Evolutionary conservation across 1,284 basidiomycete species (phyloP), one percentile per base, ranked within the genome.

Genomic region (Ganoderma lucidum): DNA sequence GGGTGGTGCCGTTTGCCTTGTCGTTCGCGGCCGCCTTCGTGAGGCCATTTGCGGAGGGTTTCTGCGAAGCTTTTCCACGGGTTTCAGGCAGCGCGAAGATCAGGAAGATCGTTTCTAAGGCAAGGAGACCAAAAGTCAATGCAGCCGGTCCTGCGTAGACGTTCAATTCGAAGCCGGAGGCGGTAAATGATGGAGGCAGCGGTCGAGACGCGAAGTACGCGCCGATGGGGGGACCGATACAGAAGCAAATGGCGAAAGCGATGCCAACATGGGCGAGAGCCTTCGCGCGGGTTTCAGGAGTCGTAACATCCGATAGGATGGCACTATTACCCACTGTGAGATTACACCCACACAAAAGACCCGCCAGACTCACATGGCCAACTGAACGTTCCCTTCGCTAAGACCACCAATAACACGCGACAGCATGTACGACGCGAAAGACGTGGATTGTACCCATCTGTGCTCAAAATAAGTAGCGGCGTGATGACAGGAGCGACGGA

Each of bases 201-300:
- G 91, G 88, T 30, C 85, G 83, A 53, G 92, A 88, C 14, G 93
- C 93, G 80, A 94, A 94, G 78, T 94, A 93, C 9, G 92, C 93
- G 56, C 93, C 93, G 70, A 94, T 93, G 41, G 93, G 93, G 67
- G 92, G 93, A 23, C 93, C 93, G 62, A 94, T 91, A 81, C 93
- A 89, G 82, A 97, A 97, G 78, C 95, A 96, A 63, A 97, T 91
- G 9, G 95, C 94, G 77, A 98, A 98, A 1, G 96, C 96, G 65
- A 97, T 94, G 19, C 96, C 96, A 61, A 98, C 93, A 71, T 96
- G 88, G 0, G 96, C 93, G n/a, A 98, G 88, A 8, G 93, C 91
- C 77, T 89, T 93, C 5, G 94, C 92, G 32, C 96, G 90, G 61
- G 91, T 92, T 17, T 86, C 86, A 3, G 93, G 86, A 0, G 91